A percentile compares a stretch with the other conserved stretches of the same genome.
phyloP scores from a whole-genome alignment of 2,329 filamentous ascomycete genomes.

The Phialophora tarda region DNA sequence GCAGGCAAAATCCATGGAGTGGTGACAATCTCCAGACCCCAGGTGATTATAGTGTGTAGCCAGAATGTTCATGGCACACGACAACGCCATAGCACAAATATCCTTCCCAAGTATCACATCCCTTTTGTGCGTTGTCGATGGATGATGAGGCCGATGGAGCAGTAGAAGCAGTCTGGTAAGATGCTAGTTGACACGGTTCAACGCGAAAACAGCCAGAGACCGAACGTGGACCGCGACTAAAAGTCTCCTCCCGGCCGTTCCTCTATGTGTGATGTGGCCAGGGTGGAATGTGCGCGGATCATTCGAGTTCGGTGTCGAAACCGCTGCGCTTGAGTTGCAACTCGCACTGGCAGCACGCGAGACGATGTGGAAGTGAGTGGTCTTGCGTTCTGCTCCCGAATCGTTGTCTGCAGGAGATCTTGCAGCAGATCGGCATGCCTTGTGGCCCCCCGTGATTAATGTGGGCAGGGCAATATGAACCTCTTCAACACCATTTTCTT shows the following conservation, averaged over 20 bases:
- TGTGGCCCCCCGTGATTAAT: too few relatives aligned
- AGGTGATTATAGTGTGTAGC: background rate
- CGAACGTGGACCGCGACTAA: background rate
- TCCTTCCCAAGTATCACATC: background rate
- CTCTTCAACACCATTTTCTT: too few relatives aligned
- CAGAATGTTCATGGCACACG: background rate
- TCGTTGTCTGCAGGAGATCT: too few relatives aligned
- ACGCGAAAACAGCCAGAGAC: background rate
- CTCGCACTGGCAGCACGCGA: too few relatives aligned
- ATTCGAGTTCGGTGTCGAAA: background rate
- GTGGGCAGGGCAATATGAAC: too few relatives aligned
- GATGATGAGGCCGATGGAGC: background rate
- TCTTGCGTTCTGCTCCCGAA: too few relatives aligned
- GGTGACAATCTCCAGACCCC: background rate
- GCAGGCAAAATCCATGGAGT: conserved; percentile 6
- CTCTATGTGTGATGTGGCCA: too few relatives aligned
- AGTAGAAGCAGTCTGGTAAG: background rate
- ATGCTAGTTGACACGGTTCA: background rate
- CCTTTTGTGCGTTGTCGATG: background rate
- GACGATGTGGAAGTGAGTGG: too few relatives aligned
- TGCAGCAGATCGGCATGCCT: too few relatives aligned
- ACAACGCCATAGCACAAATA: background rate
- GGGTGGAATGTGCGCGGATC: background rate
- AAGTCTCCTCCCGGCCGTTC: background rate
- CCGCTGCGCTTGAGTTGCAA: background rate